phyloP scores from a whole-genome alignment of 164 flowering plant species.

The Sextonia rubra region DNA sequence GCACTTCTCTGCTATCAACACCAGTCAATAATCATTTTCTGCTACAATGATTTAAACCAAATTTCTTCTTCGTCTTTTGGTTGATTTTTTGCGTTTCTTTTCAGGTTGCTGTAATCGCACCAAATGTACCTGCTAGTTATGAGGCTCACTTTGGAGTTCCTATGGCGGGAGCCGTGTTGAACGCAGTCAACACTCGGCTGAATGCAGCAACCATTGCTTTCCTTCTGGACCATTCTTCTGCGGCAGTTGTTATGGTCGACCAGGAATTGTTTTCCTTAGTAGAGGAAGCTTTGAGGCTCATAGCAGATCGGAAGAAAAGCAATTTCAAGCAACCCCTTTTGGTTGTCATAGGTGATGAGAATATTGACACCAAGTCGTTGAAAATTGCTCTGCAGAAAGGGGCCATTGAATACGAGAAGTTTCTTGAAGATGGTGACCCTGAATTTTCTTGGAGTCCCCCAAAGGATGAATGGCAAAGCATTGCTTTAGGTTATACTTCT shows the following conservation, averaged over 20 bases:
- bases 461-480: constrained; percentile 95
- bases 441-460: constrained; percentile 83
- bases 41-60: too few species aligned
- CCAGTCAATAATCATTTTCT: not conserved
- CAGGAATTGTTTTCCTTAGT: constrained; percentile 80
- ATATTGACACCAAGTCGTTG: constrained; percentile 49
- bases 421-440: constrained; percentile 75
- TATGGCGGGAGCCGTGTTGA: constrained; percentile 91
- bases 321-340: constrained; percentile 54
- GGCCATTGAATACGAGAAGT: constrained; percentile 77
- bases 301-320: constrained; percentile 30
- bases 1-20: not conserved
- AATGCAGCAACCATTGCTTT: constrained; percentile 76
- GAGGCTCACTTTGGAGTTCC: constrained; percentile 98
- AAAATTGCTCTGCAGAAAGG: constrained; percentile 55
- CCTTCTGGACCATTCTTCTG: constrained; percentile 63
- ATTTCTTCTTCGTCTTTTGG: too few species aligned
- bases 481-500: constrained; percentile 90
- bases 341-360: constrained; percentile 70
- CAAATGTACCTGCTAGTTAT: constrained; percentile 78
- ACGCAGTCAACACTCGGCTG: constrained; percentile 70
- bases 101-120: constrained; percentile 91
- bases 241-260: constrained; percentile 80
- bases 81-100: not conserved
- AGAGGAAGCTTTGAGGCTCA: constrained; percentile 70